Evolutionary conservation across 352 stramenopile species (phyloP), one percentile per base, ranked within the genome.

Genomic region (Phytophthora megakarya): DNA sequence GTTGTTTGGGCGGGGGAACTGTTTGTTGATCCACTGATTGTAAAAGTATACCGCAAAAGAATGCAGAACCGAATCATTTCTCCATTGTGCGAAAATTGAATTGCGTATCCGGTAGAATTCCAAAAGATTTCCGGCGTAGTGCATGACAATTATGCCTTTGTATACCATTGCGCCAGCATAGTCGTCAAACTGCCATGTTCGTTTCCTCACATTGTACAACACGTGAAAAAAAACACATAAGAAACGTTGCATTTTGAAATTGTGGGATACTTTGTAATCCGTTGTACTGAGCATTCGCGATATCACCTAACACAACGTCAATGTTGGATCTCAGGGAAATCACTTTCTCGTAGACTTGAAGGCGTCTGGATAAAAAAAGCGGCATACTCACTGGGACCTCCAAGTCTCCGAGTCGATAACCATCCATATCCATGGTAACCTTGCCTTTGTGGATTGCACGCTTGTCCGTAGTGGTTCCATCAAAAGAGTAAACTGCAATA

Each of bases 161-260:
- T 59, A 59, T 15, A 59, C 7, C 6, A 49, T 6, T 12, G 50
- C 38, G 7, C 50, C 38, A 18, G 45, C 38, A 11, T 7, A 13
- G 18, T 42, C 18, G 0, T 59, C 50, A 5, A 59, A 18, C 16
- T 53, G 53, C 10, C 30, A 18, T 5, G 30, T 51, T 43, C 13
- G 8, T 21, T 61, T 61, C 38, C 42, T 5, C 10, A 64, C 44
- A 15, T 49, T 64, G n/a, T 56, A 64, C 1, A 50, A 18, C 0
- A 55, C 45, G 9, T 64, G 44, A 32, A 22, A 56, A 64, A 11
- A 63, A 55, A 6, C 54, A 56, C 55, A 64, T 44, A 10, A 59
- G n/a, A 38, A 59, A 59, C 9, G 3, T 59, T 3, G 37, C 50
- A 22, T 43, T 25, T 39, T 32, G 8, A 15, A 49, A 59, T 8